phyloP scores from a whole-genome alignment of 2,329 filamentous ascomycete species.

The Epichloe uncinata region DNA sequence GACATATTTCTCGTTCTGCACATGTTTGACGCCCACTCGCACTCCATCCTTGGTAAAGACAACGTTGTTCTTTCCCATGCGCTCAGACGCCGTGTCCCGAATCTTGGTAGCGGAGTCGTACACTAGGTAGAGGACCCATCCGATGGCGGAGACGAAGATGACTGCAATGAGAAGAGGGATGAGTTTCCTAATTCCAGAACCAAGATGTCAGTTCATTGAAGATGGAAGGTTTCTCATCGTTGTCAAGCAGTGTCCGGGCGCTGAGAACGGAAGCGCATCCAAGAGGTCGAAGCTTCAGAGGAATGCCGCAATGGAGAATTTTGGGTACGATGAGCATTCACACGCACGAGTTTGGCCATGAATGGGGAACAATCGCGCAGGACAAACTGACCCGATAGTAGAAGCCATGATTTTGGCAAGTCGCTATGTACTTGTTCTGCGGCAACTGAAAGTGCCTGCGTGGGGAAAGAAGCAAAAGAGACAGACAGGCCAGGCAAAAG shows the following conservation, averaged over 20 bases:
- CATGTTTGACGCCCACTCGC: constrained; percentile 56
- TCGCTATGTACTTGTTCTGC: too few species aligned
- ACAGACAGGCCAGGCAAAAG: too few species aligned
- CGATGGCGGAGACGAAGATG: constrained; percentile 38
- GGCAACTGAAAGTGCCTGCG: too few species aligned
- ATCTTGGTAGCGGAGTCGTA: constrained; percentile 57
- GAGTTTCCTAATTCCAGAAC: constrained; percentile 34
- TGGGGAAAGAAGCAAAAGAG: neutral
- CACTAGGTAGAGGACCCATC: constrained; percentile 59
- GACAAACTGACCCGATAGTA: constrained; percentile 4
- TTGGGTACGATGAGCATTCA: neutral
- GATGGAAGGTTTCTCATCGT: neutral
- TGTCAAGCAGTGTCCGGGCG: neutral
- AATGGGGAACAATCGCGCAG: neutral
- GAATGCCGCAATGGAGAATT: too few species aligned
- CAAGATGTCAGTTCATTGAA: neutral
- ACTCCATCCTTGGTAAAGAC: constrained; percentile 63
- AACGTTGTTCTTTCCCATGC: constrained; percentile 65
- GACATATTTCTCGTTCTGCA: constrained; percentile 56
- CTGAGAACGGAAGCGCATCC: neutral
- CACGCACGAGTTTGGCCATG: neutral
- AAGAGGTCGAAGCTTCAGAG: neutral
- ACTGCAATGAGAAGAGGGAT: constrained; percentile 55
- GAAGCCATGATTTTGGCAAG: constrained; percentile 2
- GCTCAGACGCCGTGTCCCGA: constrained; percentile 48